Base-by-base conservation (phyloP, 2,329 filamentous ascomycete genomes). In the Cladosporium sp. region DNA sequence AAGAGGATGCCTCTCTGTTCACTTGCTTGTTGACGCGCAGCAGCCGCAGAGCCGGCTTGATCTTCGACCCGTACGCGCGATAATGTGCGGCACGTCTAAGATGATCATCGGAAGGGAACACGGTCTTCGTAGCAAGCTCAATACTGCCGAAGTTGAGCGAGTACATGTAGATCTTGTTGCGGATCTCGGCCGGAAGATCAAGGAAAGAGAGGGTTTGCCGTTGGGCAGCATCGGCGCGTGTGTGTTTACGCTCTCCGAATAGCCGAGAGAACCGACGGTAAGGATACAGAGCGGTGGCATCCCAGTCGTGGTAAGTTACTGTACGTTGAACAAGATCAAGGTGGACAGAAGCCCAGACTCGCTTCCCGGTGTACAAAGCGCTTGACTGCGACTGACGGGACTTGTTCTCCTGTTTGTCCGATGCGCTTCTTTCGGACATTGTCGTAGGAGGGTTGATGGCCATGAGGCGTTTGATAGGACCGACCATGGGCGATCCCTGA, bases 1-100 rank as follows among this genome's bases (percentile, higher is more conserved):
- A 63, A 13, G 65, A 61, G 0, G 58, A 58, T 1, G 68, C 69
- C 64, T 76, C 73, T 8, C 56, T 20, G 58, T 70, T 57, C 50
- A 72, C 64, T 19, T 63, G 64, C 32, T 47, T 50, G 29, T 24
- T 47, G 13, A 51, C 6, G 17, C 53, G 53, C 9, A 58, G 47
- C 7, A 56, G 40, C 6, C 39, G 19, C 12, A 41, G 39, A 41
- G 20, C 39, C 8, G 39, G 19, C 20, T 41, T 41, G 12, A 41
- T 15, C 7, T 41, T n/a, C 13, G 5, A 11, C 39, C n/a, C 15
- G 20, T 41, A 41, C 5, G 6, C 17, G 19, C 20, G 39, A 41
- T 15, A 15, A 19, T 24, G 12, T 11, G n/a, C 12, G 13, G 13
- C 15, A n/a, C 32, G 32, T 8, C 8, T 5, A 17, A 11, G 6